phyloP scores from a whole-genome alignment of 2,329 filamentous ascomycete genomes.

The Pseudogymnoascus sp. region DNA sequence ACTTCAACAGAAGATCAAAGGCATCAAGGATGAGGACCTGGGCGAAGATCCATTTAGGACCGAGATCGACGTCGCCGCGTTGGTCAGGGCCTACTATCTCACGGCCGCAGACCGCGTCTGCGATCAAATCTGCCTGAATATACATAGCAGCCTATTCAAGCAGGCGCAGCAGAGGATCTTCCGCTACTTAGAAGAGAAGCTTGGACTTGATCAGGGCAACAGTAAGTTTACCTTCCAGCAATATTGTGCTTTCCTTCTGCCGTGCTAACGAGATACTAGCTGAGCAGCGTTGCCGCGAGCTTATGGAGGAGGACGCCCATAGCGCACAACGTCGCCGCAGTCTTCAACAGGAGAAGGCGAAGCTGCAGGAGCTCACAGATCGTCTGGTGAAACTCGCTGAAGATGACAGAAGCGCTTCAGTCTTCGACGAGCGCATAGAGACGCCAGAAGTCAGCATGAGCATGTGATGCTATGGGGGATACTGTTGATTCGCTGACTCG shows the following conservation, averaged over 20 bases:
- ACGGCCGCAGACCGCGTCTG: constrained; percentile 58
- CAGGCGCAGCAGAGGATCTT: constrained; percentile 11
- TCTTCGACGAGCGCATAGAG: neutral
- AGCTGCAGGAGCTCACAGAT: constrained; percentile 8
- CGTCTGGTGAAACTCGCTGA: constrained; percentile 11
- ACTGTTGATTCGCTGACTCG: neutral
- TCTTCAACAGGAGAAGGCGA: constrained; percentile 11
- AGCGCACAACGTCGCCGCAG: constrained; percentile 6
- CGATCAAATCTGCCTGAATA: constrained; percentile 35
- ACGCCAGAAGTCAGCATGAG: neutral
- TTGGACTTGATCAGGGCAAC: constrained; percentile 12
- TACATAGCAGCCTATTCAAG: constrained; percentile 14
- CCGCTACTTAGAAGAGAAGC: constrained; percentile 12
- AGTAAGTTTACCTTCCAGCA: constrained; percentile 11
- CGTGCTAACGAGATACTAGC: constrained; percentile 9
- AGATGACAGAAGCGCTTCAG: neutral
- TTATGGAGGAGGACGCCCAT: constrained; percentile 13
- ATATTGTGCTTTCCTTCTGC: neutral
- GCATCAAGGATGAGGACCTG: constrained; percentile 32
- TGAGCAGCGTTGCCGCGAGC: constrained; percentile 11
- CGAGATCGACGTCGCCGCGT: constrained; percentile 56
- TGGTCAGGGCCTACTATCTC: constrained; percentile 62
- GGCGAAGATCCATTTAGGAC: constrained; percentile 49
- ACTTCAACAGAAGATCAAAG: constrained; percentile 3
- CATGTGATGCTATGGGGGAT: neutral